phyloP scores from a whole-genome alignment of 2,329 filamentous ascomycete genomes.

The Neofusicoccum sp. region DNA sequence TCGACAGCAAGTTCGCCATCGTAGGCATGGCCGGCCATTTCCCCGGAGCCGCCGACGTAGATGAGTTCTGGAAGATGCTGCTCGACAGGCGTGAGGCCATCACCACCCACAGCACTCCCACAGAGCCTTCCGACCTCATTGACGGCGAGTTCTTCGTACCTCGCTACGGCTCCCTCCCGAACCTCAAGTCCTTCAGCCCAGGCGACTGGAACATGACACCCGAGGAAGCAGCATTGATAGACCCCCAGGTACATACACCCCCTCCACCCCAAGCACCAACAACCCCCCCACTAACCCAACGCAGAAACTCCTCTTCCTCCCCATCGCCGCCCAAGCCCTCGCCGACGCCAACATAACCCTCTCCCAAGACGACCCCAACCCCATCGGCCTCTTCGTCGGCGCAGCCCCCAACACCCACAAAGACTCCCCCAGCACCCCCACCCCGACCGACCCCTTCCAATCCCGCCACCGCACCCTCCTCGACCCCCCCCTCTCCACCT shows the following conservation, averaged over 20 bases:
- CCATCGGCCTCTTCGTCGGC: background rate
- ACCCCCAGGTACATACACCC: background rate
- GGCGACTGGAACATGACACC: background rate
- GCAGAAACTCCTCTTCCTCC: background rate
- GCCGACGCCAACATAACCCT: background rate
- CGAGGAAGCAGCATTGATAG: background rate
- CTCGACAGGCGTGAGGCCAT: background rate
- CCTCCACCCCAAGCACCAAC: no score
- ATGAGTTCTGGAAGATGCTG: slow-evolving; percentile 22
- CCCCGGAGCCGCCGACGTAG: slow-evolving; percentile 16
- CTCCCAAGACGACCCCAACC: background rate
- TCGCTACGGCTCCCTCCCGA: background rate
- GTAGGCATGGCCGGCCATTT: slow-evolving; percentile 23
- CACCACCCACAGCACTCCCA: background rate
- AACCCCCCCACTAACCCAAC: no score
- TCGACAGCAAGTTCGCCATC: slow-evolving; percentile 13
- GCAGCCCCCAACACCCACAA: background rate
- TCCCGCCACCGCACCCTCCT: no score
- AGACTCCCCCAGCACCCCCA: background rate
- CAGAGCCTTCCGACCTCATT: no score
- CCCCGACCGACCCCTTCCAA: no score
- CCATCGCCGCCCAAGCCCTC: background rate
- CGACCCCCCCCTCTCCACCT: no score
- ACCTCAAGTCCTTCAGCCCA: background rate
- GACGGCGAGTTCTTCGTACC: background rate